Evolutionary conservation across 164 flowering plant genomes (phyloP).

Genomic region (Vitis rupestris): DNA sequence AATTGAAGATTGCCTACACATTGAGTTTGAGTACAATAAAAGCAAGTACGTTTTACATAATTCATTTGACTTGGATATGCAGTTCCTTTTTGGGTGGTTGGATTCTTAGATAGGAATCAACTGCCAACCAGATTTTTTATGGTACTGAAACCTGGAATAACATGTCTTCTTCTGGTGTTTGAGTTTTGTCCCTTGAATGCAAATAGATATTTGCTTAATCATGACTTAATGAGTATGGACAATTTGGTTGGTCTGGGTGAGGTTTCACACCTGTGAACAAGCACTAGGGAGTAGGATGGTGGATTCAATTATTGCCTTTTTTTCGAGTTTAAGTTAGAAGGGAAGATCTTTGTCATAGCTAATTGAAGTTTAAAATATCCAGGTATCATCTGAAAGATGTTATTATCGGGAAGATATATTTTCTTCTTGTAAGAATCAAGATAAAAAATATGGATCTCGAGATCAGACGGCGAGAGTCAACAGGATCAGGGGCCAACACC

Average conservation of each 20-base stretch:
- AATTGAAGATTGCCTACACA: slow-evolving; percentile 94
- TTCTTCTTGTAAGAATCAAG: slow-evolving; percentile 94
- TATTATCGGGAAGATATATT: slow-evolving; percentile 87
- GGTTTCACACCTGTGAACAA: no score
- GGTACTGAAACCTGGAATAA: no score
- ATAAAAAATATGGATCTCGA: slow-evolving; percentile 96
- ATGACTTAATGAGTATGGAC: no score
- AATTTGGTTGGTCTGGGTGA: no score
- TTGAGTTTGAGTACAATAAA: slow-evolving; percentile 93
- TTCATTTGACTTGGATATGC: not conserved
- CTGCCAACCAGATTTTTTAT: not conserved
- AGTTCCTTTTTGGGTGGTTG: no score
- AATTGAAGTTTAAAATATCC: slow-evolving; percentile 21
- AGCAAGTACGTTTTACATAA: slow-evolving; percentile 71
- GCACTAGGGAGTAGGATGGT: no score
- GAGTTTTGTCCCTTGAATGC: no score
- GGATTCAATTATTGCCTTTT: no score
- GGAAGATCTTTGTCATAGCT: slow-evolving; percentile 6
- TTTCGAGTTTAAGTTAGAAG: not conserved
- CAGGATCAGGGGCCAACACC: slow-evolving; percentile 92
- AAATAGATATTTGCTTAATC: no score
- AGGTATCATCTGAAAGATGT: slow-evolving; percentile 97
- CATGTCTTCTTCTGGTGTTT: no score
- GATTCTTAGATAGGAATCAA: not conserved
- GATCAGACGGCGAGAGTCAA: slow-evolving; percentile 93